Base-by-base conservation (phyloP, 352 stramenopile genomes). In the Phytophthora niederhauseri region DNA sequence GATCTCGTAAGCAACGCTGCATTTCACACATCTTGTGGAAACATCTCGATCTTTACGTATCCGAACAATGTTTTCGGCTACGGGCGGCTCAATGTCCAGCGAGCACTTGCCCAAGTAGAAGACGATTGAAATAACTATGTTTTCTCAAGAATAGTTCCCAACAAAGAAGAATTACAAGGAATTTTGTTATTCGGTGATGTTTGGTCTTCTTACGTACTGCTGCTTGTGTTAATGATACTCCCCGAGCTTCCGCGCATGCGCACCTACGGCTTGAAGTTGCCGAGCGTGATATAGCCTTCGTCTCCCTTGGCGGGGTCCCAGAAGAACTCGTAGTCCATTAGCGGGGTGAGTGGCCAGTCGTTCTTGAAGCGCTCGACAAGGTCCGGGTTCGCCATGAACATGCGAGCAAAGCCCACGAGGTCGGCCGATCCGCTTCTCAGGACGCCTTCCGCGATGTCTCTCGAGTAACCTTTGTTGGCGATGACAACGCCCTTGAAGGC, bases 291-390 rank as follows among this genome's bases (percentile, higher is more conserved):
- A 61, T 77, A 80, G 11, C 69, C 69, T 7, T 72, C 66, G 4
- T 56, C 61, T 8, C 71, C 61, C 45, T 70, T 72, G 26, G 11
- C n/a, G 17, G 67, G 53, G 50, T 73, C 71, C 60, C 64, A 75
- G 46, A 60, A 78, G 43, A 63, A 68, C 58, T 78, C 36, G 20
- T 77, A 77, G 36, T 51, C 41, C 22, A 71, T 53, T 59, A 67
- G 26, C 19, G 67, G 49, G 1, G 48, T 68, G 12, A 78, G 38
- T 26, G 72, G 58, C 59, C 43, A 60, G n/a, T 65, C 59, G 31
- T 68, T 64, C 49, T 66, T 43, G 55, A 82, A 76, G 8, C 64
- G 73, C 4, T 77, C 62, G 8, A 77, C 71, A 34, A 86, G 65
- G 56, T 77, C 70, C 19, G 65, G 70, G 34, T 77, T 77, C 31